phyloP scores from a whole-genome alignment of 495 filamentous ascomycete species.

The Neurospora sp. region DNA sequence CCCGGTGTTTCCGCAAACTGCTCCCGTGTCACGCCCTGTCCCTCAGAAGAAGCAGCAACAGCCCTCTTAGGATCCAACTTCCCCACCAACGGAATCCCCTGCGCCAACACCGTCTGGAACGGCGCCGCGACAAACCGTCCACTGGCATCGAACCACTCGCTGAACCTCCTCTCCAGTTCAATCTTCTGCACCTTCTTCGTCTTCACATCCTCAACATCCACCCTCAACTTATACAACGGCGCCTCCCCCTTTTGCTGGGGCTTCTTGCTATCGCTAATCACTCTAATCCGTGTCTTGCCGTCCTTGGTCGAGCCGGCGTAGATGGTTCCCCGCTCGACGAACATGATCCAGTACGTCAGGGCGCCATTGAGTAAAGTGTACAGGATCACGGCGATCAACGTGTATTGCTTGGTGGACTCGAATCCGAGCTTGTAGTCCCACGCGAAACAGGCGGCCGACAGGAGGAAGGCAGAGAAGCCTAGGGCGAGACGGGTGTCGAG shows the following conservation, averaged over 20 bases:
- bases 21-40: neutral
- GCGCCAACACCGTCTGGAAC: conserved; percentile 72
- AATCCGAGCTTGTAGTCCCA: conserved; percentile 88
- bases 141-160: conserved; percentile 73
- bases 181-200: conserved; percentile 36
- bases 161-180: conserved; percentile 59
- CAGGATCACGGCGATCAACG: conserved; percentile 60
- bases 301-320: conserved; percentile 54
- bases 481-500: conserved; percentile 72
- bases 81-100: conserved; percentile 55
- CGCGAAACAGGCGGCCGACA: conserved; percentile 73
- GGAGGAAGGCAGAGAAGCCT: conserved; percentile 71
- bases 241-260: conserved; percentile 53
- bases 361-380: conserved; percentile 74
- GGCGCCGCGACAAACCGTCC: conserved; percentile 75
- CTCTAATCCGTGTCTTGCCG: conserved; percentile 51
- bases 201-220: conserved; percentile 42
- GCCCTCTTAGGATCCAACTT: conserved; percentile 53
- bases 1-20: conserved; percentile 6
- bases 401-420: conserved; percentile 66
- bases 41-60: conserved; percentile 3
- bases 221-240: conserved; percentile 64
- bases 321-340: conserved; percentile 68
- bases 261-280: conserved; percentile 26
- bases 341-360: conserved; percentile 80